Percentiles rank a stretch among this genome's conserved stretches.
phyloP scores from a whole-genome alignment of 2,329 filamentous ascomycete genomes.

The Geosmithia putterillii region DNA sequence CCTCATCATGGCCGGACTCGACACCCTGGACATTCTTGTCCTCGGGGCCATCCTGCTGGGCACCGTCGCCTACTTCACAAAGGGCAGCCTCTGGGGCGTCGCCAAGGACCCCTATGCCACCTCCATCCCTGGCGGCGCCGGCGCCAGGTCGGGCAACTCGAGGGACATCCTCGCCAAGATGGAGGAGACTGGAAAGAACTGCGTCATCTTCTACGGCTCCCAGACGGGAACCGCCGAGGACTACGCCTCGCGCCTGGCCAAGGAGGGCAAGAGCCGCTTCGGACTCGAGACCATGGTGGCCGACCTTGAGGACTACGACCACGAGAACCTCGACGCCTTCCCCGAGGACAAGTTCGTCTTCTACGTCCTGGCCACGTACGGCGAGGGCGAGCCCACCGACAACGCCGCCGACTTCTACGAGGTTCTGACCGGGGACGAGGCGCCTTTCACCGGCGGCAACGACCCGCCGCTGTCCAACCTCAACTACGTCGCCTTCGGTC shows the following conservation, averaged over 20 bases:
- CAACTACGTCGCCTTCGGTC: conserved; percentile 88
- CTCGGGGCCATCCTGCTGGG: conserved; percentile 74
- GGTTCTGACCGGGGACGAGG: conserved; percentile 75
- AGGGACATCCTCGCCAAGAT: conserved; percentile 92
- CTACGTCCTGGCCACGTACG: conserved; percentile 94
- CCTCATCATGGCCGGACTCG: conserved; percentile 74
- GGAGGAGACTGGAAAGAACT: conserved; percentile 92
- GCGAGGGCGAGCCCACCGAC: conserved; percentile 95
- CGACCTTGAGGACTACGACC: conserved; percentile 96
- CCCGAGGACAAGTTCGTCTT: conserved; percentile 85
- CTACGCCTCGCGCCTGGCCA: conserved; percentile 89
- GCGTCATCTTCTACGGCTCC: conserved; percentile 95
- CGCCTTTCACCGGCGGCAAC: conserved; percentile 62
- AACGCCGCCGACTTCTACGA: conserved; percentile 99
- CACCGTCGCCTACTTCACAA: conserved; percentile 92
- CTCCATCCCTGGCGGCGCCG: conserved; percentile 56
- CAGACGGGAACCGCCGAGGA: conserved; percentile 98
- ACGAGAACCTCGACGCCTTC: conserved; percentile 80
- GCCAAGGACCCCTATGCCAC: conserved; percentile 79
- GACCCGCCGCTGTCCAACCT: conserved; percentile 70
- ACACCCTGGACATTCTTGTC: conserved; percentile 90
- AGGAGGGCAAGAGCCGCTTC: conserved; percentile 93
- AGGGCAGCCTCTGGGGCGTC: conserved; percentile 86
- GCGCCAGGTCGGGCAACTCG: conserved; percentile 68
- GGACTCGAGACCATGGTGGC: conserved; percentile 97